These are phyloP conservation scores for Xylaria multiplex DNA, from an alignment of 2,329 filamentous ascomycete species.

Conservation along the genomic window DNA sequence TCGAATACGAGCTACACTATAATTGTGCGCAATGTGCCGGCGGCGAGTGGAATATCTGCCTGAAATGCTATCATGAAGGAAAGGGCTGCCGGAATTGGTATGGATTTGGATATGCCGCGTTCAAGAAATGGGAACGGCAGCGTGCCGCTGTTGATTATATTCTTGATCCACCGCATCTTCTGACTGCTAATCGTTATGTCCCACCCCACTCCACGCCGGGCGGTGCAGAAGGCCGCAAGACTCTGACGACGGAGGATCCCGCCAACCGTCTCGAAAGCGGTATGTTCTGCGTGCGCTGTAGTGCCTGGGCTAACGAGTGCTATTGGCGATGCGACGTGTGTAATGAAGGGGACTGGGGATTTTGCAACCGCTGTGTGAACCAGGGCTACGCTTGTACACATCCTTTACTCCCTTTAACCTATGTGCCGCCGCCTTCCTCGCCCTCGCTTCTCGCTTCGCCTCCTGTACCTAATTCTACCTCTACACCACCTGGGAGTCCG, in stretches of 20 bases:
- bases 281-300: slow-evolving; percentile 84
- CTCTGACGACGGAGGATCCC: slow-evolving; percentile 74
- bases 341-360: slow-evolving; percentile 95
- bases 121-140: slow-evolving; percentile 70
- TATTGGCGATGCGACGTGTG: slow-evolving; percentile 91
- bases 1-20: slow-evolving; percentile 89
- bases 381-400: slow-evolving; percentile 84
- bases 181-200: slow-evolving; percentile 67
- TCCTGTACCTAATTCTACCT: slow-evolving; percentile 40
- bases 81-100: slow-evolving; percentile 88
- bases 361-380: slow-evolving; percentile 88
- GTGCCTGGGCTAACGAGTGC: slow-evolving; percentile 78
- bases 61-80: slow-evolving; percentile 79
- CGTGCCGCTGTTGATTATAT: slow-evolving; percentile 51
- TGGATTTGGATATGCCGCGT: slow-evolving; percentile 81
- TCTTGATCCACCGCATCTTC: slow-evolving; percentile 64
- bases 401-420: slow-evolving; percentile 78
- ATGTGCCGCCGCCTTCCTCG: slow-evolving; percentile 56
- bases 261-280: slow-evolving; percentile 76
- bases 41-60: slow-evolving; percentile 81
- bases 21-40: slow-evolving; percentile 77
- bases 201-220: slow-evolving; percentile 60
- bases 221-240: slow-evolving; percentile 65
- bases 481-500: slow-evolving; percentile 50
- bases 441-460: slow-evolving; percentile 40